Evolutionary conservation across 1,139 yeast species (phyloP).

Genomic region (Meyerozyma carpophila): DNA sequence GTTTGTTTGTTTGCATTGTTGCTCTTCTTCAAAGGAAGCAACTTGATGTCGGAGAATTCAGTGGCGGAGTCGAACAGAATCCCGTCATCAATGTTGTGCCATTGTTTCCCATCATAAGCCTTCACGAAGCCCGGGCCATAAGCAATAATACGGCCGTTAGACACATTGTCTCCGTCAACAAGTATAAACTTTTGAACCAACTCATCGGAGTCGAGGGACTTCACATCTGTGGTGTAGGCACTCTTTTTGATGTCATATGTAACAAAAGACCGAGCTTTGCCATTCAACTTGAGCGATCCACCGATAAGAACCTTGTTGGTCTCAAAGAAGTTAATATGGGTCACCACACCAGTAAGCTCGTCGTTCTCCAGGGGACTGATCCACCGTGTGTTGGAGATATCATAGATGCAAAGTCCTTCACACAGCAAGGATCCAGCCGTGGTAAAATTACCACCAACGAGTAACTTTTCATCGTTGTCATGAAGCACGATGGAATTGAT

Average conservation of each 20-base stretch:
- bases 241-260: constrained; percentile 47
- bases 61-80: constrained; percentile 25
- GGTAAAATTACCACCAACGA: constrained; percentile 76
- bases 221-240: constrained; percentile 14
- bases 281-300: constrained; percentile 51
- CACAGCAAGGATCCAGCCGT: constrained; percentile 59
- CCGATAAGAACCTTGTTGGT: constrained; percentile 50
- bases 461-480: constrained; percentile 44
- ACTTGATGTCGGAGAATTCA: constrained; percentile 34
- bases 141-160: constrained; percentile 49
- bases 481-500: constrained; percentile 53
- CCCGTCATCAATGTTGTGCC: constrained; percentile 37
- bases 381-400: constrained; percentile 54
- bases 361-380: constrained; percentile 38
- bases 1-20: constrained; percentile 23
- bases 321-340: constrained; percentile 49
- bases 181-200: constrained; percentile 45
- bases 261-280: constrained; percentile 34
- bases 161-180: constrained; percentile 36
- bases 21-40: constrained; percentile 26
- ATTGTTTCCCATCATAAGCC: constrained; percentile 45
- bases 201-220: constrained; percentile 26
- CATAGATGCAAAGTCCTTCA: constrained; percentile 62
- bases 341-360: constrained; percentile 44
- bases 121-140: constrained; percentile 47